Conservation (phyloP, 257 asterid genomes). For the Gardenia jasminoides region DNA sequence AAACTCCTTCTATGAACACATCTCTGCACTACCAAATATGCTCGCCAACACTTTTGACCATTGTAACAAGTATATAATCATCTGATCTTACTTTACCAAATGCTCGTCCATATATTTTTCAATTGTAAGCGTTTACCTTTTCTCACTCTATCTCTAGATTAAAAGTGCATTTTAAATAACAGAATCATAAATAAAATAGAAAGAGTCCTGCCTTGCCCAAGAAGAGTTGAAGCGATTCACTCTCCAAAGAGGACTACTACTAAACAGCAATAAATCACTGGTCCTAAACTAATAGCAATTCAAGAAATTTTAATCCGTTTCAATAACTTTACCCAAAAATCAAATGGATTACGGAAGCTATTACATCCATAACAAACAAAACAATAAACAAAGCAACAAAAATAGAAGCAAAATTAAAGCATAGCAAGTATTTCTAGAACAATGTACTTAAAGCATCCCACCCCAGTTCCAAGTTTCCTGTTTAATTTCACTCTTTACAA, state of each 20-base stretch:
- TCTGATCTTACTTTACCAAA: not conserved
- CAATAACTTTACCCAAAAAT: not conserved
- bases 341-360: not conserved
- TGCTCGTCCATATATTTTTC: not conserved
- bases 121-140: not conserved
- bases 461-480: not conserved
- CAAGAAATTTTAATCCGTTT: not conserved
- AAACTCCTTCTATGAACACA: not conserved
- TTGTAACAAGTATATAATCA: not conserved
- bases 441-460: not conserved
- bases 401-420: not conserved
- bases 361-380: not conserved
- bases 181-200: not conserved
- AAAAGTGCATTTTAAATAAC: not conserved
- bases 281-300: not conserved
- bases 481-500: not conserved
- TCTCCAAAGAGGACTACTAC: not conserved
- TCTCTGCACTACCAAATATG: not conserved
- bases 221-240: not conserved
- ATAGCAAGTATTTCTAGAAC: not conserved
- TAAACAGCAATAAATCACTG: no score
- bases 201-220: not conserved
- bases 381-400: not conserved
- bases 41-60: not conserved
- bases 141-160: not conserved